These are phyloP conservation scores for Chalciporus piperatus DNA, from an alignment of 768 basidiomycete species.

Conservation along the genomic window DNA sequence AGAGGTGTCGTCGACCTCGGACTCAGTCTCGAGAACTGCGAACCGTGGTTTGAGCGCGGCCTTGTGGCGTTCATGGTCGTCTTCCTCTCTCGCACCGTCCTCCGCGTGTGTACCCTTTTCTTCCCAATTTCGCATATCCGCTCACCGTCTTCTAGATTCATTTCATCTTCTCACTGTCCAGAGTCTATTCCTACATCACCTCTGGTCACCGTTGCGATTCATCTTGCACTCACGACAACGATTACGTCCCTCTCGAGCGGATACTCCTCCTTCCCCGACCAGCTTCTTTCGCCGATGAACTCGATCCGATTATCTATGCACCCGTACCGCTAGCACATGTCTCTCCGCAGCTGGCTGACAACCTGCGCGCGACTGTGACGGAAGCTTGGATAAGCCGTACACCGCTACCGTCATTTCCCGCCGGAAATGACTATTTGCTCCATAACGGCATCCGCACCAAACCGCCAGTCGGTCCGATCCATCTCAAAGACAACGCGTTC, in stretches of 20 bases:
- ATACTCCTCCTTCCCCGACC: conserved; percentile 57
- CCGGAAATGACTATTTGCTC: conserved; percentile 1
- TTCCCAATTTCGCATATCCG: not conserved
- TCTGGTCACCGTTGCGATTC: conserved; percentile 33
- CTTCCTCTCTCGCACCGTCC: conserved; percentile 58
- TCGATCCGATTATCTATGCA: conserved; percentile 51
- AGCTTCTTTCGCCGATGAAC: not conserved
- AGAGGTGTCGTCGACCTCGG: conserved; percentile 69
- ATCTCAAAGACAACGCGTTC: conserved; percentile 12
- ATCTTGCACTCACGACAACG: conserved; percentile 16
- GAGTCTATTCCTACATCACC: conserved; percentile 55
- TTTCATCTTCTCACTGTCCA: conserved; percentile 70
- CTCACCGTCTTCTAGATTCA: conserved; percentile 51
- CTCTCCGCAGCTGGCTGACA: conserved; percentile 48
- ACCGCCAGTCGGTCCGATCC: conserved; percentile 19
- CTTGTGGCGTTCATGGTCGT: conserved; percentile 56
- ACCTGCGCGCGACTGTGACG: conserved; percentile 51
- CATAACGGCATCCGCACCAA: not conserved
- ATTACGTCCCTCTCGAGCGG: conserved; percentile 44
- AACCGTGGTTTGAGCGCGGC: conserved; percentile 71
- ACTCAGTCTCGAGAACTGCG: conserved; percentile 76
- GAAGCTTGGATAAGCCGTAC: conserved; percentile 60
- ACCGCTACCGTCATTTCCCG: conserved; percentile 3
- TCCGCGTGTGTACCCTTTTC: conserved; percentile 51
- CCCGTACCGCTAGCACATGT: conserved; percentile 59